These are phyloP conservation scores for Mycena amicta DNA, from an alignment of 768 basidiomycete genomes.

Conservation along the genomic window DNA sequence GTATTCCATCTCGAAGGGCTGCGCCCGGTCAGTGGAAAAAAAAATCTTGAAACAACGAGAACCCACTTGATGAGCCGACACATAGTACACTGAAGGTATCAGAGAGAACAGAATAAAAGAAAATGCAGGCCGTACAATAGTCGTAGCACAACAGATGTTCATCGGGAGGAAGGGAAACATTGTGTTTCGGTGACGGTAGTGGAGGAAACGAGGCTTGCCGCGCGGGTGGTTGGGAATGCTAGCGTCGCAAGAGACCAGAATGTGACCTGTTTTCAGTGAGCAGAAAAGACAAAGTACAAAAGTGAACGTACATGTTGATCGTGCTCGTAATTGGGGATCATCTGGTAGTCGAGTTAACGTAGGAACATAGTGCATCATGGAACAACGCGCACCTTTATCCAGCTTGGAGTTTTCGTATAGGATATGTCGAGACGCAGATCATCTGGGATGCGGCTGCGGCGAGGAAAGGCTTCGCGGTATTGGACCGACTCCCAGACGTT, in stretches of 20 bases:
- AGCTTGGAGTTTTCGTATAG: constrained; percentile 50
- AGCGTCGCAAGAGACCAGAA: constrained; percentile 52
- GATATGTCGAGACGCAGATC: constrained; percentile 53
- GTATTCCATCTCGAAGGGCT: constrained; percentile 58
- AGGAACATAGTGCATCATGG: too few relatives aligned
- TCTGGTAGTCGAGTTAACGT: not conserved
- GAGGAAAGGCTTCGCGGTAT: constrained; percentile 38
- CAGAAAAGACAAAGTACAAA: not conserved
- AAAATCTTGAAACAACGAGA: constrained; percentile 13
- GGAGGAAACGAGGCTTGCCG: constrained; percentile 42
- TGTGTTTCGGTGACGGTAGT: constrained; percentile 40
- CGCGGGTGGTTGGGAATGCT: constrained; percentile 47
- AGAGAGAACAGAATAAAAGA: not conserved
- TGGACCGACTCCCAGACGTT: constrained; percentile 53
- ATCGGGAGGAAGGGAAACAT: constrained; percentile 50
- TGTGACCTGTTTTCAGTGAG: constrained; percentile 19
- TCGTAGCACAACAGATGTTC: constrained; percentile 55
- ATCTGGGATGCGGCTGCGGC: constrained; percentile 38
- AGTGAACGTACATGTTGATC: constrained; percentile 38
- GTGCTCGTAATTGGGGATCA: constrained; percentile 46
- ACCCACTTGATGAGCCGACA: constrained; percentile 46
- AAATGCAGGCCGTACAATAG: constrained; percentile 29
- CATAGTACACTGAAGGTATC: constrained; percentile 53
- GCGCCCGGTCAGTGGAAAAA: constrained; percentile 6
- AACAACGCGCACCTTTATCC: constrained; percentile 38